phyloP scores from a whole-genome alignment of 257 asterid genomes.

The Linderniella brevidens region DNA sequence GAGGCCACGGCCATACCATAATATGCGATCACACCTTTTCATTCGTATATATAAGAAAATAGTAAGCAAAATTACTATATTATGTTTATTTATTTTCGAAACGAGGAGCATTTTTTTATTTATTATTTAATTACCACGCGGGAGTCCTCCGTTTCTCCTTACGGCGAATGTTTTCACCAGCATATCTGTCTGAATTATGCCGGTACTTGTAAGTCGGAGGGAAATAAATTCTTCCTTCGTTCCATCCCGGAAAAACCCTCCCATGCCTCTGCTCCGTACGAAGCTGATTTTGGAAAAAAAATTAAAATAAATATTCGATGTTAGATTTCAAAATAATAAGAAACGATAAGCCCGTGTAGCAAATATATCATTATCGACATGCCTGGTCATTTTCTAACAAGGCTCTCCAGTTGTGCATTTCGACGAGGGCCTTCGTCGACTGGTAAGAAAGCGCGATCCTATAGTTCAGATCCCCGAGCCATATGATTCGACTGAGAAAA shows the following conservation, averaged over 20 bases:
- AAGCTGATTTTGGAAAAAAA: conserved; percentile 1
- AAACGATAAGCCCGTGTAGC: neutral
- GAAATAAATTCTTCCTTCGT: conserved; percentile 47
- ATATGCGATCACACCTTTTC: conserved; percentile 89
- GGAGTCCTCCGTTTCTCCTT: conserved; percentile 67
- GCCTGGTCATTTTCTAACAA: conserved; percentile 93
- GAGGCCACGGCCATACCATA: conserved; percentile 85
- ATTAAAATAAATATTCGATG: neutral
- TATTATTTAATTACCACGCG: conserved; percentile 31
- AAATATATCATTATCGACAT: conserved; percentile 10
- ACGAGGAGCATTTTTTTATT: neutral
- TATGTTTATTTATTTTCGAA: neutral
- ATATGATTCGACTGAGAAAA: conserved; percentile 61
- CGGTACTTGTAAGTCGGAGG: conserved; percentile 70
- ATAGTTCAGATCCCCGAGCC: conserved; percentile 97
- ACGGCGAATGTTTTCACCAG: conserved; percentile 43
- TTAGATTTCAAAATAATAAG: conserved; percentile 3
- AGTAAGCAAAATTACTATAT: too few species aligned
- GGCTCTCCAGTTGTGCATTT: conserved; percentile 95
- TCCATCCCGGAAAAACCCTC: conserved; percentile 58
- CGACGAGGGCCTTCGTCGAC: conserved; percentile 85
- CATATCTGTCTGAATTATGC: conserved; percentile 51
- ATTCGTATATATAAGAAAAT: conserved; percentile 1
- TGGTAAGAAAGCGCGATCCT: conserved; percentile 80
- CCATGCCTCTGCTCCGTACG: conserved; percentile 43